These are phyloP conservation scores for Exophiala spinifera DNA, from an alignment of 2,329 filamentous ascomycete species.

Conservation along the genomic window DNA sequence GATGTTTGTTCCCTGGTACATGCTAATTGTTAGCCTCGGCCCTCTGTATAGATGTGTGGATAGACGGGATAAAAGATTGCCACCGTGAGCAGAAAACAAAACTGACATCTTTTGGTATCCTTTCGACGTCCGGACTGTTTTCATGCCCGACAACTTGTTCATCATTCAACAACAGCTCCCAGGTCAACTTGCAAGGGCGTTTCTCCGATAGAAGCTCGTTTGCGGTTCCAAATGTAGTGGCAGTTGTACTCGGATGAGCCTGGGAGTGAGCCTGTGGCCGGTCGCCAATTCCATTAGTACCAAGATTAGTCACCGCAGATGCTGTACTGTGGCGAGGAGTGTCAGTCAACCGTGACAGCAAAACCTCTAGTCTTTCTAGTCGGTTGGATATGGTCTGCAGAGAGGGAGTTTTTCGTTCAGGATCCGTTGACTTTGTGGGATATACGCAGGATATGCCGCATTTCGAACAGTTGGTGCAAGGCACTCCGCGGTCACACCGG, in stretches of 20 bases:
- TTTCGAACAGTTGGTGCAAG: conserved; percentile 30
- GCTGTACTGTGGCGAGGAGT: neutral
- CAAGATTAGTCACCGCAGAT: neutral
- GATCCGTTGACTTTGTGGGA: neutral
- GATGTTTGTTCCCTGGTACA: neutral
- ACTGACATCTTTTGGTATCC: neutral
- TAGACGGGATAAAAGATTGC: neutral
- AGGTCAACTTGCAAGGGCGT: neutral
- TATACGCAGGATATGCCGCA: neutral
- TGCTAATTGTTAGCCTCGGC: neutral
- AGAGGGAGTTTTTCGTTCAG: neutral
- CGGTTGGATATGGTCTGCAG: neutral
- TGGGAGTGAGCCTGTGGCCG: neutral
- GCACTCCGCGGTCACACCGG: conserved; percentile 31
- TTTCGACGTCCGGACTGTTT: neutral
- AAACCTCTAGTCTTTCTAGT: neutral
- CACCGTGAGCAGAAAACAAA: neutral
- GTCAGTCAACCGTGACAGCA: neutral
- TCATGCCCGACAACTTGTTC: neutral
- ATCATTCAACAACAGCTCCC: conserved; percentile 2
- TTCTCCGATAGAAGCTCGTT: neutral
- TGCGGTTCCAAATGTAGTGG: neutral
- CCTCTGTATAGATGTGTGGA: neutral
- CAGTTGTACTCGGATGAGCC: neutral
- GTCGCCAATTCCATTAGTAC: neutral